Evolutionary conservation across 2,329 filamentous ascomycete genomes (phyloP), one percentile per base, ranked within the genome.

Genomic region (Paracoccidioides lutzii): DNA sequence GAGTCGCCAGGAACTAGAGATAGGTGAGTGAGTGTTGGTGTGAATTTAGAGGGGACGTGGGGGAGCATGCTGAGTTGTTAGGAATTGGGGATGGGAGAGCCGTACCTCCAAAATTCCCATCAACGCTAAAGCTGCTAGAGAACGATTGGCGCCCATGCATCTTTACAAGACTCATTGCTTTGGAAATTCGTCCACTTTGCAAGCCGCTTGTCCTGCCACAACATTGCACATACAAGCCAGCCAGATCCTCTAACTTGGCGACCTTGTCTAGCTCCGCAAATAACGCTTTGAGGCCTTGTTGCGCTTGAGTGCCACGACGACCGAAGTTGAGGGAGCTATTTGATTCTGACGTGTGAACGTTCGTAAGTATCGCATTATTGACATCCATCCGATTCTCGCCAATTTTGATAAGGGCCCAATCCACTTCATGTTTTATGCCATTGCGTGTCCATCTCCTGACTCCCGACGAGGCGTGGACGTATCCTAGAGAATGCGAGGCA

Each of bases 371-470:
- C 9, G 81, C 71, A 63, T 96, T 96, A 57, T 81, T 79, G 0
- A 79, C 75, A 3, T 91, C 87, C 12, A 84, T 74, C 1, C 91
- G 82, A 9, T 84, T 79, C 3, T 84, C 76, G 9, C 85, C 76
- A 60, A 97, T 88, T 61, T 87, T 82, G 63, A 97, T 90, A 2
- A 97, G 75, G 0, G 90, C 90, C 91, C 91, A 97, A 69, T 97
- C 91, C 46, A 97, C 90, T 69, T 97, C 91, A 67, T 96, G 91
- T 5, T 88, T 76, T 30, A 94, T 74, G 4, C 85, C 83, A 58
- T 85, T 78, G 57, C 84, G 79, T 53, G 76, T 78, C 66, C 87
- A 84, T 35, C 91, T 82, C 4, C 89, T 83, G 57, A 97, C 86
- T 5, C 91, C 91, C 28, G 90, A 95, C 0, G 89, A 94, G 0